Percentiles rank a stretch among this genome's conserved stretches.
Evolutionary conservation across 2,329 filamentous ascomycete genomes (phyloP).

Genomic region (Colletotrichum destructivum): DNA sequence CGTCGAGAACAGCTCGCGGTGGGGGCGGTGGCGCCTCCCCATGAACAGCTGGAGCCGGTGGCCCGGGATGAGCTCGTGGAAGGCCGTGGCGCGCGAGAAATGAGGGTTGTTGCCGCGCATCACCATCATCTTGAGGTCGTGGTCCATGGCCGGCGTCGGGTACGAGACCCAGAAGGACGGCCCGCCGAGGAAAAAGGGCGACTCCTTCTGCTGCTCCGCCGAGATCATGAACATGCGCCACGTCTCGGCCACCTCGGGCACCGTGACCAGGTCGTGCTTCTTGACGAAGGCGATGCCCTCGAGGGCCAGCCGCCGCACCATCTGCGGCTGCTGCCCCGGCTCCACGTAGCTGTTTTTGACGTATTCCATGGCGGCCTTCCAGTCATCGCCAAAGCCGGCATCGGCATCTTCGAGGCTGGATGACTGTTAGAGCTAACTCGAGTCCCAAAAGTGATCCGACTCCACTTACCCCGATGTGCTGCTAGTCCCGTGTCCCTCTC

Average conservation of each 20-base stretch:
- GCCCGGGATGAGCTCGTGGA: conserved; percentile 74
- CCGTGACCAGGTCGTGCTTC: conserved; percentile 68
- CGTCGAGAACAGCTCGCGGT: conserved; percentile 68
- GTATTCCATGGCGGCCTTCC: conserved; percentile 68
- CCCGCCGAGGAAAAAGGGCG: conserved; percentile 73
- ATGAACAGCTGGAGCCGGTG: conserved; percentile 69
- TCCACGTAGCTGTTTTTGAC: conserved; percentile 70
- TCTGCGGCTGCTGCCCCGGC: conserved; percentile 66
- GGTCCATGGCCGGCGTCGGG: conserved; percentile 66
- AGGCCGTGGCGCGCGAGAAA: conserved; percentile 71
- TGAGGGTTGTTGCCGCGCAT: conserved; percentile 73
- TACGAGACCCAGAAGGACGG: conserved; percentile 69
- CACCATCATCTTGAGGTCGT: conserved; percentile 71
- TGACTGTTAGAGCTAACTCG: not conserved
- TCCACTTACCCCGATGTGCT: conserved; percentile 18
- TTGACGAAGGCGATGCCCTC: conserved; percentile 69
- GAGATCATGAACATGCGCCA: conserved; percentile 72
- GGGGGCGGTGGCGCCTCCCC: conserved; percentile 61
- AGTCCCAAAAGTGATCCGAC: not conserved
- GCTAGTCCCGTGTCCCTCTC: not conserved
- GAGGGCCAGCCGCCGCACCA: conserved; percentile 65
- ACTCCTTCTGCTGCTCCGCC: conserved; percentile 66
- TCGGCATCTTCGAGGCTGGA: not conserved
- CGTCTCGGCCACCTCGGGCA: conserved; percentile 67
- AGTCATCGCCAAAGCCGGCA: conserved; percentile 57